Evolutionary conservation across 805 yeast genomes (phyloP), one percentile per base, ranked within the genome.

Genomic region (Jamesozyma rosinii): DNA sequence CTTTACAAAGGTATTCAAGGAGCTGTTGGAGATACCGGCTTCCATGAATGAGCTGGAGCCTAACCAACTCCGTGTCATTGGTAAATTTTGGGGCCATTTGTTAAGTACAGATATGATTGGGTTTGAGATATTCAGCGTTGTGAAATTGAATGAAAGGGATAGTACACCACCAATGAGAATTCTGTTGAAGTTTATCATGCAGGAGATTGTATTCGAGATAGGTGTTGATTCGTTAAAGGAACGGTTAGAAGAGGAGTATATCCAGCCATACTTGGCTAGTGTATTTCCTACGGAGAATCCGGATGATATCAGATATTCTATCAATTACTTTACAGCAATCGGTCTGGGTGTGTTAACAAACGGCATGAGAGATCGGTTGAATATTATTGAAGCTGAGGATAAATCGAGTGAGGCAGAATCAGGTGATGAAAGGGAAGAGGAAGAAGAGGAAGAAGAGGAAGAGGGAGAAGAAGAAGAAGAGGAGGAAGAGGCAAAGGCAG

Each of bases 321-420:
- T 88, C 57, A 90, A 90, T 57, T 90, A 73, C 59, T 90, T 90
- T 62, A 90, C 97, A 0, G 96, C 97, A 1, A 87, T 90, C 48
- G 94, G 94, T 0, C 60, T 90, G 39, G 97, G 97, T 37, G 71
- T 74, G 2, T 59, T 90, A 44, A 89, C 97, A 0, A 95, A 86
- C 32, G 74, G 67, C 1, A 83, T 89, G 94, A 75, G 97, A 64
- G 72, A 67, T 4, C 68, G 64, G 14, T 59, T 80, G 45, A 56
- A 63, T 42, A 50, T 52, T 15, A 51, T 69, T 29, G 61, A 70
- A 4, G 54, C 52, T 18, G 59, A 50, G 38, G 61, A 46, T 31
- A 54, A 49, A 38, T 43, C 49, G 44, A 47, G 37, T 30, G 49
- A 37, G 27, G 50, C 45, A 19, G 43, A 38, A 41, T 36, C 34